Percentiles rank a stretch among this genome's conserved stretches.
Conservation (phyloP, 306 rosid species). For the Sophora flavescens region DNA sequence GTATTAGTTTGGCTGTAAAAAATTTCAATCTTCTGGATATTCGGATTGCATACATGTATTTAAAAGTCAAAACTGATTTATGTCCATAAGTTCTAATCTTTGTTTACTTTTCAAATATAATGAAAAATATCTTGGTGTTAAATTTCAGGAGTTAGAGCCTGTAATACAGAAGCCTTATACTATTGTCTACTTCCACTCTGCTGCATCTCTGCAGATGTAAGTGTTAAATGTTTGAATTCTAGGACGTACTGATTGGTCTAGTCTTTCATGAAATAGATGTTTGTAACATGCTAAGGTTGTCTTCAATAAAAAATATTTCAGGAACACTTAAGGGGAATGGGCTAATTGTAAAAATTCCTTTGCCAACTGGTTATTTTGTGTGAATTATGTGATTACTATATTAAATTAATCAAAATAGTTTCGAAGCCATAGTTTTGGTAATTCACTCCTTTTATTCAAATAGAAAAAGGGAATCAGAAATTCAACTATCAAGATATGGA, state of each 20-base stretch:
- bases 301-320: not conserved
- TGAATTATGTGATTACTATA: conserved; percentile 17
- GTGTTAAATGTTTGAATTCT: conserved; percentile 48
- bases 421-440: conserved; percentile 30
- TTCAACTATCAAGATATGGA: conserved; percentile 17
- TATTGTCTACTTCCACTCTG: conserved; percentile 94
- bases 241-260: conserved; percentile 10
- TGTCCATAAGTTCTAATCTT: conserved; percentile 11
- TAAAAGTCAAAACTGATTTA: conserved; percentile 25
- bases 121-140: conserved; percentile 25
- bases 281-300: conserved; percentile 28
- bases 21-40: conserved; percentile 26
- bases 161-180: conserved; percentile 91
- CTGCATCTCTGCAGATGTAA: conserved; percentile 96
- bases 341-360: conserved; percentile 35
- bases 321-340: conserved; percentile 32
- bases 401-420: conserved; percentile 28
- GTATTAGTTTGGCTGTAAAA: conserved; percentile 20
- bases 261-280: conserved; percentile 38
- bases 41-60: conserved; percentile 18
- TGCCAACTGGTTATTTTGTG: conserved; percentile 39
- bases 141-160: conserved; percentile 93
- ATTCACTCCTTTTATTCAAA: conserved; percentile 30
- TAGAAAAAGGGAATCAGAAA: not conserved
- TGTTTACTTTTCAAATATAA: not conserved